Base-by-base conservation (phyloP, 2,329 filamentous ascomycete genomes). In the Chaetomiaceae sp. region DNA sequence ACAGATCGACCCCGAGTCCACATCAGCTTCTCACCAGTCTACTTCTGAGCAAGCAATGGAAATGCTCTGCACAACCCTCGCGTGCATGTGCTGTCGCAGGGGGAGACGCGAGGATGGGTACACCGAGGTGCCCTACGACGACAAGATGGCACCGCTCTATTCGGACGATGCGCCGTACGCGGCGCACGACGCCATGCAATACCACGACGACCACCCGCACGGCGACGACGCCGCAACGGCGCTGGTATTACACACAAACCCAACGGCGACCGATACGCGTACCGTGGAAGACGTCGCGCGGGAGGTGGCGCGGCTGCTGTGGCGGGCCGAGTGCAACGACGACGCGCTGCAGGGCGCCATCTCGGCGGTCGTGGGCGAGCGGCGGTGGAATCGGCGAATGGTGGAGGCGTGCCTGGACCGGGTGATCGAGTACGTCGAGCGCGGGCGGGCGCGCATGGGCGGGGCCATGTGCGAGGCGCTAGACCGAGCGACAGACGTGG, bases 401-500 rank as follows among this genome's bases (percentile, higher is more conserved):
- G 48, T 53, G 9, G 50, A 56, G 27, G 47, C 43, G 26, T 49
- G 49, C 7, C 46, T 57, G 6, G 48, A 55, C 50, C 36, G 47
- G 17, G 42, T 57, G 8, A 49, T 55, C 39, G 52, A 50, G 27
- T 46, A 48, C 17, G 45, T 57, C 33, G 50, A 53, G 42, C 47
- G 47, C 20, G 50, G 52, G 8, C 35, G 52, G 17, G 20, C 19
- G 17, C 19, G 40, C 26, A 54, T 56, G 48, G 50, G 53, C 6
- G 35, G 27, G 1, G 54, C 51, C 42, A 55, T 58, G 54, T 32
- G 48, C n/a, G 48, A 46, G 26, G 52, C 54, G n/a, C 43, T 58
- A 5, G 51, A 52, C 41, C 15, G 12, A 42, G 54, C 45, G 20
- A 51, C 51, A 17, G 49, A 51, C 20, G 10, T 41, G 4, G 56